These are phyloP conservation scores for Candida orba DNA, from an alignment of 805 yeast genomes.

Conservation along the genomic window DNA sequence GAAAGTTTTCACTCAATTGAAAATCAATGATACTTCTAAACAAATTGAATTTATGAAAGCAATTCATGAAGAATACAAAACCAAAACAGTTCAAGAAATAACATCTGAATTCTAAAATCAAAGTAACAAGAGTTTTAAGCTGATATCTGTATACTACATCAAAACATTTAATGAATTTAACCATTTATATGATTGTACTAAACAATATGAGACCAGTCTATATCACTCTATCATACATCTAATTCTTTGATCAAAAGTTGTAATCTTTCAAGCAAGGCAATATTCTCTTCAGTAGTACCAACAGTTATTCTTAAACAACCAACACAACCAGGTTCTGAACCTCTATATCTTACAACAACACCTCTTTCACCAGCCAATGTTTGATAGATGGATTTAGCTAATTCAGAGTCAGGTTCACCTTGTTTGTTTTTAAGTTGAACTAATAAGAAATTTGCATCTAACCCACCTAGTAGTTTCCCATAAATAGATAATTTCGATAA, in stretches of 20 bases:
- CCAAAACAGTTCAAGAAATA: conserved; percentile 8
- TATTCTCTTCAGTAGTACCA: conserved; percentile 77
- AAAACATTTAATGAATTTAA: too few species aligned
- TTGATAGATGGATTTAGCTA: conserved; percentile 62
- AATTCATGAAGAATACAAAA: conserved; percentile 5
- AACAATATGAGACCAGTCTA: too few species aligned
- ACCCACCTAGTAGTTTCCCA: conserved; percentile 73
- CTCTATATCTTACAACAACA: conserved; percentile 89
- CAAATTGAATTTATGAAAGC: conserved; percentile 5
- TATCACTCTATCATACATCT: background rate
- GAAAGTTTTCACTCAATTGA: conserved; percentile 13
- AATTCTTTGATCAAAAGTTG: conserved; percentile 24
- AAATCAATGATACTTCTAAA: conserved; percentile 9
- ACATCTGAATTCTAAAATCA: conserved; percentile 8
- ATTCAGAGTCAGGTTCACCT: conserved; percentile 58
- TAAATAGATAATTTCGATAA: conserved; percentile 54
- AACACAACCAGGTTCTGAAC: conserved; percentile 78
- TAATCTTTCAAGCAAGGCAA: conserved; percentile 45
- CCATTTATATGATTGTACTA: background rate
- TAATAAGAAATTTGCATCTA: conserved; percentile 80
- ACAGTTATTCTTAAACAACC: conserved; percentile 86
- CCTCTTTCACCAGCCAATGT: conserved; percentile 62
- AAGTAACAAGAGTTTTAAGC: too few species aligned
- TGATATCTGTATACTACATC: too few species aligned
- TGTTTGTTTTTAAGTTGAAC: conserved; percentile 57